Conservation (phyloP, 2,329 filamentous ascomycete species). For the Microcera coccophila region DNA sequence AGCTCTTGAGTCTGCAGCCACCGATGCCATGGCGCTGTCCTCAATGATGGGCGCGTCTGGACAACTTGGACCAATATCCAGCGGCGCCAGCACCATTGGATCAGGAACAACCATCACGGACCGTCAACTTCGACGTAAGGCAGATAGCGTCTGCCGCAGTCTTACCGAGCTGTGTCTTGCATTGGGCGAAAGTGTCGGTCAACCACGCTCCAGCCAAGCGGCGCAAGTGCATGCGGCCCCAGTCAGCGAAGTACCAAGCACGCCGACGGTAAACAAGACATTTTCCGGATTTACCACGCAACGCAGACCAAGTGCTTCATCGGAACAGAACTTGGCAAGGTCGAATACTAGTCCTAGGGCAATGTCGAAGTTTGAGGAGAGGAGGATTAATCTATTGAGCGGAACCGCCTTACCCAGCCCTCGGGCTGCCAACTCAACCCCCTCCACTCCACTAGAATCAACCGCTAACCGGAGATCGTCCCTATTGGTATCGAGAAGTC, state of each 20-base stretch:
- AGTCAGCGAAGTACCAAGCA: constrained; percentile 30
- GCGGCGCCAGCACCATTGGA: constrained; percentile 61
- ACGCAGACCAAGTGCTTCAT: constrained; percentile 40
- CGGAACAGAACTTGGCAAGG: constrained; percentile 38
- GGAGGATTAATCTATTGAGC: constrained; percentile 45
- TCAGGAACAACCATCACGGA: constrained; percentile 59
- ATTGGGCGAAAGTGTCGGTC: constrained; percentile 59
- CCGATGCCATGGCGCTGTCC: constrained; percentile 75
- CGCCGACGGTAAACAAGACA: constrained; percentile 45
- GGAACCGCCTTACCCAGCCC: constrained; percentile 45
- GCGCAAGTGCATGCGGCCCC: constrained; percentile 13
- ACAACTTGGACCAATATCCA: constrained; percentile 64
- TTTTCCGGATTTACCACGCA: constrained; percentile 34
- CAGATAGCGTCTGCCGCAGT: constrained; percentile 87
- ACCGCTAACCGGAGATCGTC: constrained; percentile 48
- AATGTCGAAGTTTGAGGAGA: constrained; percentile 52
- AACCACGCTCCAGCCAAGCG: constrained; percentile 30
- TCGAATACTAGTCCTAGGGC: constrained; percentile 45
- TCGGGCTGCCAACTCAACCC: constrained; percentile 37
- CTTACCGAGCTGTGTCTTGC: constrained; percentile 89
- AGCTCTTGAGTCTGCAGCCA: constrained; percentile 74
- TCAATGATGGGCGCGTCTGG: constrained; percentile 72
- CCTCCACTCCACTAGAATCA: constrained; percentile 40
- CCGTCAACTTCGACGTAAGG: constrained; percentile 81
- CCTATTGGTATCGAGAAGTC: constrained; percentile 43